Evolutionary conservation across 2,329 filamentous ascomycete genomes (phyloP).

Genomic region (Coniochaeta pulveracea): DNA sequence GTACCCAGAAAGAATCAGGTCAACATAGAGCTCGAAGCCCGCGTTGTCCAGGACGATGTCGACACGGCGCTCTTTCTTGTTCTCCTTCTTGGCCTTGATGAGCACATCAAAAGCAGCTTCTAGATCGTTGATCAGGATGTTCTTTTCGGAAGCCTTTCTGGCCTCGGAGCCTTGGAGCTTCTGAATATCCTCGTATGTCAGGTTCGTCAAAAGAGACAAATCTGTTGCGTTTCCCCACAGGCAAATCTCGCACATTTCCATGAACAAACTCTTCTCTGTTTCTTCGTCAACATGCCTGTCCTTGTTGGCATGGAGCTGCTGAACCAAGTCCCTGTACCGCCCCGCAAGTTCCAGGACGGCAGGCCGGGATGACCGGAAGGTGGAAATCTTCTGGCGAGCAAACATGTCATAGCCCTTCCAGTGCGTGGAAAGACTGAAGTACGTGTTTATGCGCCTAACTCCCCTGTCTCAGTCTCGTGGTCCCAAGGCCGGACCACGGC

Average conservation of each 20-base stretch:
- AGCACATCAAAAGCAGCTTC: conserved; percentile 20
- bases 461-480: conserved; percentile 7
- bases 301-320: conserved; percentile 47
- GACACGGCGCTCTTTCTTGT: conserved; percentile 55
- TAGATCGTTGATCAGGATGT: conserved; percentile 85
- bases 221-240: conserved; percentile 97
- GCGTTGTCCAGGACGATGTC: conserved; percentile 97
- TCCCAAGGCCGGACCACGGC: background rate
- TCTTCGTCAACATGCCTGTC: conserved; percentile 45
- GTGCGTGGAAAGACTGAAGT: conserved; percentile 64
- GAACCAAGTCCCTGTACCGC: conserved; percentile 45
- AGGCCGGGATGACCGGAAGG: conserved; percentile 82
- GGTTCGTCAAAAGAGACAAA: conserved; percentile 76
- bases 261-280: conserved; percentile 69
- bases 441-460: conserved; percentile 59
- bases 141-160: conserved; percentile 76
- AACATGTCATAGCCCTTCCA: conserved; percentile 93
- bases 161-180: conserved; percentile 86
- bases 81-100: conserved; percentile 12
- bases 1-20: conserved; percentile 85
- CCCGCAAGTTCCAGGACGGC: conserved; percentile 37
- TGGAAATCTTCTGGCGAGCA: conserved; percentile 76
- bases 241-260: conserved; percentile 92
- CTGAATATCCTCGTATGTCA: conserved; percentile 93
- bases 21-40: conserved; percentile 93